phyloP scores from a whole-genome alignment of 1,284 basidiomycete genomes.

The Tilletia walkeri region DNA sequence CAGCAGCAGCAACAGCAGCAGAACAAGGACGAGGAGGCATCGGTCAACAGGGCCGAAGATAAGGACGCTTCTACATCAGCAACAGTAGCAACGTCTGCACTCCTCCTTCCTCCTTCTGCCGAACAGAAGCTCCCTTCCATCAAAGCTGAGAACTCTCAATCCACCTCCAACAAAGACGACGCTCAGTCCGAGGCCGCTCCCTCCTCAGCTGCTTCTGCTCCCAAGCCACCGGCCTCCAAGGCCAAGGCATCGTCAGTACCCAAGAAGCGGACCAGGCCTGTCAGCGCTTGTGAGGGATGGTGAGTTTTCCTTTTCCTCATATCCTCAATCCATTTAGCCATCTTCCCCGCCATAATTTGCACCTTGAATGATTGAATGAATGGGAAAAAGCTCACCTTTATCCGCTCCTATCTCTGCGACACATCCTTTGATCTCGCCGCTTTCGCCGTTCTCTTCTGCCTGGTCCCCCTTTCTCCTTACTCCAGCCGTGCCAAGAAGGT shows the following conservation, averaged over 20 bases:
- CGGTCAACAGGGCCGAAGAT: too few relatives aligned
- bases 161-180: too few relatives aligned
- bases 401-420: not conserved
- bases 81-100: not conserved
- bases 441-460: not conserved
- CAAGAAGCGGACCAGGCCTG: slow-evolving; percentile 46
- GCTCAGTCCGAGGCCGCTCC: not conserved
- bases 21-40: too few relatives aligned
- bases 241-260: slow-evolving; percentile 23
- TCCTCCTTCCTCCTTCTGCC: not conserved
- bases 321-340: not conserved
- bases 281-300: slow-evolving; percentile 48
- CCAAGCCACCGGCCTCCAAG: not conserved
- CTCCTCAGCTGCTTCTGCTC: not conserved
- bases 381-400: not conserved
- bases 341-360: too few relatives aligned
- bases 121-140: too few relatives aligned
- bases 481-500: slow-evolving; percentile 44
- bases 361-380: too few relatives aligned
- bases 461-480: not conserved
- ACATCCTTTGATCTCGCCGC: not conserved
- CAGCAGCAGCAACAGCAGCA: not conserved
- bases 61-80: not conserved
- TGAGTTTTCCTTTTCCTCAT: not conserved
- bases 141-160: too few relatives aligned